A percentile compares a stretch with the other conserved stretches of the same genome.
Evolutionary conservation across 2,329 filamentous ascomycete genomes (phyloP).

Genomic region (Aspergillus aculeatus): DNA sequence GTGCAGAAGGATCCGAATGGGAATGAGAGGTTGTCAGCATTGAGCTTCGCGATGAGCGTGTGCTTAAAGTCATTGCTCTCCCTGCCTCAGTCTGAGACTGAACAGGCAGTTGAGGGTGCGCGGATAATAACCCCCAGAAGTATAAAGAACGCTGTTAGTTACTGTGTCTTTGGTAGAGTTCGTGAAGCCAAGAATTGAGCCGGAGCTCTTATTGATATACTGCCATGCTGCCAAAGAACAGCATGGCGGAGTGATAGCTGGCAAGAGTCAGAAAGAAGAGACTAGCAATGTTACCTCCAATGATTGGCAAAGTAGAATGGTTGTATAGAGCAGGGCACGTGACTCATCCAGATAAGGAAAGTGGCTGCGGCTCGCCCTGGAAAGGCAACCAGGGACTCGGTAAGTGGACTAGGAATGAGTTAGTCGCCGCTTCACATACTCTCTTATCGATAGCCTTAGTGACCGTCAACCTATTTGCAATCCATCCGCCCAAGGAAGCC

Average conservation of each 20-base stretch:
- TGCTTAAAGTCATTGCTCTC: slow-evolving; percentile 11
- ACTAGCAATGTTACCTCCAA: too few species aligned
- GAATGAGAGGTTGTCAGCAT: neutral
- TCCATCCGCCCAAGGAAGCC: neutral
- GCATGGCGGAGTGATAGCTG: neutral
- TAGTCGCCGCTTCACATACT: neutral
- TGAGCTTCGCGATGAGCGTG: slow-evolving; percentile 19
- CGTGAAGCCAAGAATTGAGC: neutral
- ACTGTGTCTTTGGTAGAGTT: neutral
- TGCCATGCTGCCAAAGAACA: neutral
- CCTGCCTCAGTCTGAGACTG: neutral
- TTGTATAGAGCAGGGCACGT: slow-evolving; percentile 6
- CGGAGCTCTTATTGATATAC: neutral
- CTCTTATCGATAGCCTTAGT: neutral
- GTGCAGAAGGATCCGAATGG: neutral
- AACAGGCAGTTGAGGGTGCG: neutral
- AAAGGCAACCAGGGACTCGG: slow-evolving; percentile 2
- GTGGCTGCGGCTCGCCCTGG: slow-evolving; percentile 8
- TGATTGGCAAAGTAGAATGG: neutral
- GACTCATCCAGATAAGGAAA: slow-evolving; percentile 11
- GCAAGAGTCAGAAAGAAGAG: neutral
- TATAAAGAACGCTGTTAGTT: neutral
- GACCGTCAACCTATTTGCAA: neutral
- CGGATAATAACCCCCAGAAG: neutral
- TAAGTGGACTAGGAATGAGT: neutral